Percentiles rank a stretch among this genome's conserved stretches.
Conservation (phyloP, 768 basidiomycete species). For the Mycena belliarum region DNA sequence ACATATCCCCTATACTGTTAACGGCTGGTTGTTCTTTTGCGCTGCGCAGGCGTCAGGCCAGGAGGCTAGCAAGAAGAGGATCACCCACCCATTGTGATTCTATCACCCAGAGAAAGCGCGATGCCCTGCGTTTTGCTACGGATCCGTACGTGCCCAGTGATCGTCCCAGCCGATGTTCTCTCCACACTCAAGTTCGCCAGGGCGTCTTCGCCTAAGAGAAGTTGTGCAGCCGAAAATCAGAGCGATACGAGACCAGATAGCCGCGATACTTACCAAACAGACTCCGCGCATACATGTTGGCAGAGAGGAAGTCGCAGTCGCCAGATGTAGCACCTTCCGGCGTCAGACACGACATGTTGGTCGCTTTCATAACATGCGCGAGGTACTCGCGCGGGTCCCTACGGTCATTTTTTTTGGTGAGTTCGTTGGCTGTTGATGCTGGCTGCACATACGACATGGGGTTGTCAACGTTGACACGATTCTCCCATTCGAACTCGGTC, state of each 20-base stretch:
- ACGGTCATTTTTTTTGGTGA: too few relatives aligned
- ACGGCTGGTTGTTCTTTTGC: conserved; percentile 18
- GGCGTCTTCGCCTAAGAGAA: conserved; percentile 81
- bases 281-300: conserved; percentile 95
- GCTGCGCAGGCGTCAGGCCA: conserved; percentile 6
- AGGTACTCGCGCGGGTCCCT: conserved; percentile 90
- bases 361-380: conserved; percentile 92
- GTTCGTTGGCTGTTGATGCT: background rate
- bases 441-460: conserved; percentile 66
- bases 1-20: conserved; percentile 15
- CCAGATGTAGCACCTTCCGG: conserved; percentile 94
- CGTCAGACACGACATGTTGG: conserved; percentile 97
- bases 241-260: background rate
- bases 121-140: conserved; percentile 98
- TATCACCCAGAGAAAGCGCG: conserved; percentile 89
- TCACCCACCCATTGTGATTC: conserved; percentile 65
- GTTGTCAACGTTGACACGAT: conserved; percentile 92
- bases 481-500: conserved; percentile 99
- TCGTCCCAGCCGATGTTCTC: conserved; percentile 73
- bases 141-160: conserved; percentile 94
- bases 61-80: background rate
- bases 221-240: background rate
- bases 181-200: conserved; percentile 94
- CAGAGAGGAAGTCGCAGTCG: conserved; percentile 95
- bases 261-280: conserved; percentile 70